These are phyloP conservation scores for Paecilomyces fulvus DNA, from an alignment of 2,329 filamentous ascomycete genomes.

Conservation along the genomic window DNA sequence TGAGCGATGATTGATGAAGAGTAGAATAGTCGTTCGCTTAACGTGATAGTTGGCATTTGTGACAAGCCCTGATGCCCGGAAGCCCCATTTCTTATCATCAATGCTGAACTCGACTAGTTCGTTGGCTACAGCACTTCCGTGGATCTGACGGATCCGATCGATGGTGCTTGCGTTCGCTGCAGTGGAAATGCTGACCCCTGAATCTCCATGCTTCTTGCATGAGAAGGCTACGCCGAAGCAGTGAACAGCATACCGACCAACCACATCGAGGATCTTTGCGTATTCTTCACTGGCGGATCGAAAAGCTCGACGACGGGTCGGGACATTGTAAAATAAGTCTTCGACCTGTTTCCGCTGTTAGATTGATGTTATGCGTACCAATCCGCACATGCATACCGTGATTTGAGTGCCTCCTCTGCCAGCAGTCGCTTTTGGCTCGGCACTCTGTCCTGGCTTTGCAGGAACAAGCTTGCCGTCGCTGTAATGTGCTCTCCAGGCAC, in stretches of 20 bases:
- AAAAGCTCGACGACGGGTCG: conserved; percentile 79
- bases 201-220: conserved; percentile 92
- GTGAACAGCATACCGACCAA: conserved; percentile 88
- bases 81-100: conserved; percentile 70
- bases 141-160: conserved; percentile 84
- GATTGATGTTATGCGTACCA: not conserved
- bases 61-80: conserved; percentile 69
- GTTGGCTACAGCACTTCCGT: conserved; percentile 75
- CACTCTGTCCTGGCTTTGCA: conserved; percentile 75
- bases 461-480: conserved; percentile 72
- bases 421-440: conserved; percentile 79
- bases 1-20: conserved; percentile 94
- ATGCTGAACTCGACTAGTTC: conserved; percentile 72
- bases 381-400: conserved; percentile 45
- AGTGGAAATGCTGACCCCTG: conserved; percentile 72
- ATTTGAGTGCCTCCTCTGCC: conserved; percentile 89
- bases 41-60: conserved; percentile 93
- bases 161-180: conserved; percentile 61
- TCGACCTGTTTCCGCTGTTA: conserved; percentile 51
- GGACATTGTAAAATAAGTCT: conserved; percentile 94
- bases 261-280: conserved; percentile 92
- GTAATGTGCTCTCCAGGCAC: conserved; percentile 87
- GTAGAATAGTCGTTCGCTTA: conserved; percentile 75
- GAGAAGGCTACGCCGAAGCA: conserved; percentile 87
- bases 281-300: conserved; percentile 89